phyloP scores from a whole-genome alignment of 2,329 filamentous ascomycete species.

The Penicillium olsonii region DNA sequence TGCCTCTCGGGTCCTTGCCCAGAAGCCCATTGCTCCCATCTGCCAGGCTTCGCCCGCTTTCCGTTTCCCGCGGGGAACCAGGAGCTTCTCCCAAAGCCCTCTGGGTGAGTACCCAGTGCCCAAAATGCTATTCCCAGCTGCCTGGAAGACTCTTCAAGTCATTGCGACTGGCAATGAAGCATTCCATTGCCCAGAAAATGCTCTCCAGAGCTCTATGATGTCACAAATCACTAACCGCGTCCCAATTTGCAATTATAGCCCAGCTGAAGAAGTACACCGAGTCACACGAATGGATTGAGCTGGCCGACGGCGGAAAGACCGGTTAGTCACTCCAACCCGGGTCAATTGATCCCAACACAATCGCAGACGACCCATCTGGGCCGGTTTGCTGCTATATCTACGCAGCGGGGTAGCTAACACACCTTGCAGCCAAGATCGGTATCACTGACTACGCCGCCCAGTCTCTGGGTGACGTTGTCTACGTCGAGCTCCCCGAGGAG shows the following conservation, averaged over 20 bases:
- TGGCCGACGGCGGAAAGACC: slow-evolving; percentile 77
- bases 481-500: slow-evolving; percentile 83
- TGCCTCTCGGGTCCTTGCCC: slow-evolving; percentile 38
- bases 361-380: neutral
- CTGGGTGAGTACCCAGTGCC: slow-evolving; percentile 33
- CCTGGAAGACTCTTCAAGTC: neutral
- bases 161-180: slow-evolving; percentile 7
- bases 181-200: slow-evolving; percentile 2
- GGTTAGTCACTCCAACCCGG: slow-evolving; percentile 45
- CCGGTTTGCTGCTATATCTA: neutral
- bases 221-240: slow-evolving; percentile 24
- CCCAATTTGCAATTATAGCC: slow-evolving; percentile 32
- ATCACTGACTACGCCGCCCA: slow-evolving; percentile 91
- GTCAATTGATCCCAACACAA: slow-evolving; percentile 1
- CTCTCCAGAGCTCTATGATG: slow-evolving; percentile 7
- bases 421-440: slow-evolving; percentile 64
- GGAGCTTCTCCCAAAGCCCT: slow-evolving; percentile 45
- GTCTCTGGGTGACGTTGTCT: slow-evolving; percentile 93
- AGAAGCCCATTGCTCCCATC: slow-evolving; percentile 37
- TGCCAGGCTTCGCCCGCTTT: slow-evolving; percentile 35
- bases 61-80: slow-evolving; percentile 46
- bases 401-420: slow-evolving; percentile 6
- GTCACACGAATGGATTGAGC: slow-evolving; percentile 97
- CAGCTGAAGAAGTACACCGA: slow-evolving; percentile 81
- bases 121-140: slow-evolving; percentile 2